phyloP scores from a whole-genome alignment of 768 basidiomycete genomes.

The Suillus alpinus region DNA sequence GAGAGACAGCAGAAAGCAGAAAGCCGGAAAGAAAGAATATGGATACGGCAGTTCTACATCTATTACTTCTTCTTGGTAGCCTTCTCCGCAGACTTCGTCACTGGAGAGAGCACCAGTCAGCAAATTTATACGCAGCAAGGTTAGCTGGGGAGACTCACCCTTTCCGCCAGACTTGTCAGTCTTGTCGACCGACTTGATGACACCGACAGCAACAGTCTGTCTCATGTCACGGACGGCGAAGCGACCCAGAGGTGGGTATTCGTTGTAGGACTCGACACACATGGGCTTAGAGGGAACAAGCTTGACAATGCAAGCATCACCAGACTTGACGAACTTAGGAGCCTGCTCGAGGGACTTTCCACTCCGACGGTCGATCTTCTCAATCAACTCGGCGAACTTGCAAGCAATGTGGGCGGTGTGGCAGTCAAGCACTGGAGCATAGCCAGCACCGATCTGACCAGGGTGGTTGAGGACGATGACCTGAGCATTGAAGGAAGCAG shows the following conservation, averaged over 20 bases:
- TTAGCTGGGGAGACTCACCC: conserved; percentile 43
- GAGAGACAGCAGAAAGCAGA: conserved; percentile 39
- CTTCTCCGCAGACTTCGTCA: conserved; percentile 96
- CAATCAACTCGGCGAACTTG: conserved; percentile 97
- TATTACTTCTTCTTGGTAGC: conserved; percentile 94
- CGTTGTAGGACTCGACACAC: conserved; percentile 91
- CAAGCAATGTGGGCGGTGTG: conserved; percentile 99
- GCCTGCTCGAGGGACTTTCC: conserved; percentile 85
- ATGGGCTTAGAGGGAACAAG: conserved; percentile 95
- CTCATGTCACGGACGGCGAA: conserved; percentile 99
- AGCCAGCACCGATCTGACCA: conserved; percentile 98
- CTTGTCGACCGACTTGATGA: conserved; percentile 98
- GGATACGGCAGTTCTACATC: conserved; percentile 70
- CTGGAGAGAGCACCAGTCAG: conserved; percentile 36
- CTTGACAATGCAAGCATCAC: conserved; percentile 99
- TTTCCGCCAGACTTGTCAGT: conserved; percentile 87
- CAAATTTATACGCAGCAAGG: not conserved
- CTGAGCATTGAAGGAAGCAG: conserved; percentile 98
- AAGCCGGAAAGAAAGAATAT: conserved; percentile 50
- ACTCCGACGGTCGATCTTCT: conserved; percentile 99
- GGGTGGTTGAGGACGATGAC: conserved; percentile 99
- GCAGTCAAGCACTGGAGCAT: conserved; percentile 98
- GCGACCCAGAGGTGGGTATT: conserved; percentile 99
- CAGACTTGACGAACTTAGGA: conserved; percentile 99
- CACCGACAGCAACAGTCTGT: conserved; percentile 97